Evolutionary conservation across 1,139 yeast species (phyloP), one percentile per base, ranked within the genome.

Genomic region (Candida anutae): DNA sequence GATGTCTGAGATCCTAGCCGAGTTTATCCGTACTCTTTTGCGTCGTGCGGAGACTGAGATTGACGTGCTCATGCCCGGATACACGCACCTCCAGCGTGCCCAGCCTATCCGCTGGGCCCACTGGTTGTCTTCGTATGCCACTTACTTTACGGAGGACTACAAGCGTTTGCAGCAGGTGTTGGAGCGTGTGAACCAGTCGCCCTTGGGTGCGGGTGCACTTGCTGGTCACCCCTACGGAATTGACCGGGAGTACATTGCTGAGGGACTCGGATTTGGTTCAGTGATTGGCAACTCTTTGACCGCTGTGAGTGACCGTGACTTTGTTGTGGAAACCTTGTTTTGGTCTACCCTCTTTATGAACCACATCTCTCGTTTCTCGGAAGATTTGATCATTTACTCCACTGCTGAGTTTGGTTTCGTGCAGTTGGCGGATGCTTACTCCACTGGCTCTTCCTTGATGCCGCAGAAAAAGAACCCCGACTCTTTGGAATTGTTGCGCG

Each of bases 101-200:
- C 99, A 90, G 58, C 99, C 99, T 15, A 90, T 90, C 50, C 77
- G 99, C 61, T 90, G 99, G 99, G 69, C 97, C 2, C 99, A 90
- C 54, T 88, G 96, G 95, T 66, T 90, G 41, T 77, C 93, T 40
- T 79, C 87, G 47, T 90, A 90, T 49, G 97, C 96, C 23, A 90
- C 97, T 3, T 90, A 87, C 54, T 80, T 93, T 54, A 74, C 88
- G 10, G 88, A 85, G 49, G 99, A 90, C 51, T 77, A 80, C 58
- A 75, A 83, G 50, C 75, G 98, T 52, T 69, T 93, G 45, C 62
- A 72, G 40, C 93, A 90, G 58, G 70, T 90, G 29, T 72, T 81
- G 42, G 77, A 65, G 35, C 77, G 98, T 55, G 77, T 87, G 33
- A 93, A 93, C 54, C 75, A 72, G 42, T 79, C 87, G 24, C 99